phyloP scores from a whole-genome alignment of 768 basidiomycete species.

The Tricholoma matsutake region DNA sequence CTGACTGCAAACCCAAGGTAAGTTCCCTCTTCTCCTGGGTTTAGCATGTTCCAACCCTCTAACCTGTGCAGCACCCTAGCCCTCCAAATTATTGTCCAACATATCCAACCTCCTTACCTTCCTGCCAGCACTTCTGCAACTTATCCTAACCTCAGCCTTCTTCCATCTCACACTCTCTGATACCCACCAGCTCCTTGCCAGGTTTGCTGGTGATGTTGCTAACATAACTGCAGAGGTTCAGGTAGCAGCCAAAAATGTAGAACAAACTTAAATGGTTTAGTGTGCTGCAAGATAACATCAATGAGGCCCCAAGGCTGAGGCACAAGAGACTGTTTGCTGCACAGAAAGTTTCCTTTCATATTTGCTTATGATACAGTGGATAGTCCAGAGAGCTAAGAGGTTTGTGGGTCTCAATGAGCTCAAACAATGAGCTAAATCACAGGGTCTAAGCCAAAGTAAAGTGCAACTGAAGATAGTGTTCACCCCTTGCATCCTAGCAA shows the following conservation, averaged over 20 bases:
- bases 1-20: conserved; percentile 12
- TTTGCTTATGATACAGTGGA: neutral
- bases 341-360: neutral
- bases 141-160: conserved; percentile 30
- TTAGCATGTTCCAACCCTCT: neutral
- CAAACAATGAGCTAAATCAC: too few species aligned
- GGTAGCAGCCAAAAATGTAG: conserved; percentile 29
- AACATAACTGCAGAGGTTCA: conserved; percentile 30
- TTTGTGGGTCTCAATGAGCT: too few species aligned
- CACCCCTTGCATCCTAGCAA: too few species aligned
- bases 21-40: neutral
- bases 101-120: conserved; percentile 24
- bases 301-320: neutral
- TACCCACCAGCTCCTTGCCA: conserved; percentile 29
- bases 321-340: neutral
- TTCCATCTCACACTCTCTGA: conserved; percentile 36
- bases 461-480: too few species aligned
- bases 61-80: conserved; percentile 17
- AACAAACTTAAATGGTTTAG: conserved; percentile 11
- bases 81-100: conserved; percentile 27
- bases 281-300: neutral
- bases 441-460: too few species aligned
- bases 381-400: too few species aligned
- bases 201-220: conserved; percentile 31
- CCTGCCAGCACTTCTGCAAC: conserved; percentile 25